Conservation (phyloP, 345 rosid species). For the Turritis glabra region DNA sequence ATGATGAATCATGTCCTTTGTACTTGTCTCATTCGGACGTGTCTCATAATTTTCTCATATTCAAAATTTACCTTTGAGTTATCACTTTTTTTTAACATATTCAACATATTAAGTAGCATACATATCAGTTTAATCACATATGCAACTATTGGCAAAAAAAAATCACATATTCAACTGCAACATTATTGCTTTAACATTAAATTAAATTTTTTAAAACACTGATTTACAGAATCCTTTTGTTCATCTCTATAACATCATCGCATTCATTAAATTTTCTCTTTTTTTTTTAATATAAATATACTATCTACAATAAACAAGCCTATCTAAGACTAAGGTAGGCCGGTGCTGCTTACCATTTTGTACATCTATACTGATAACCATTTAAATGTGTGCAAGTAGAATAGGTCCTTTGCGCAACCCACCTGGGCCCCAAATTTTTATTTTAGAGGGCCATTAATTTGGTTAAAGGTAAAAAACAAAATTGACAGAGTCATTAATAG, state of each 20-base stretch:
- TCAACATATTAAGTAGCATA: too few relatives aligned
- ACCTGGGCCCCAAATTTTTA: not conserved
- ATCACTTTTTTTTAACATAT: too few relatives aligned
- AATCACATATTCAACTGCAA: not conserved
- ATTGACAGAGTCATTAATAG: too few relatives aligned
- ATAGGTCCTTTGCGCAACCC: not conserved
- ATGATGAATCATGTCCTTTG: slow-evolving; percentile 25
- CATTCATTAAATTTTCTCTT: not conserved
- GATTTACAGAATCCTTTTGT: not conserved
- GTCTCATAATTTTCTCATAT: not conserved
- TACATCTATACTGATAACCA: not conserved
- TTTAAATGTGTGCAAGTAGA: not conserved
- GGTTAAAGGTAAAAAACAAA: not conserved
- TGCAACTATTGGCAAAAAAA: too few relatives aligned
- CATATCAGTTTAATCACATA: not conserved
- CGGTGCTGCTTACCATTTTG: not conserved
- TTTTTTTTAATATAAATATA: too few relatives aligned
- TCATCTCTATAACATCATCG: not conserved
- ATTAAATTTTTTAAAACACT: not conserved
- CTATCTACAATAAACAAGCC: too few relatives aligned
- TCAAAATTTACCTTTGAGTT: not conserved
- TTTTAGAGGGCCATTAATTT: not conserved
- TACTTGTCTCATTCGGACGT: slow-evolving; percentile 24
- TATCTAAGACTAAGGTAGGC: not conserved
- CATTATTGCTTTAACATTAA: not conserved